Conservation (phyloP, 345 rosid species). For the Linum trigynum region DNA sequence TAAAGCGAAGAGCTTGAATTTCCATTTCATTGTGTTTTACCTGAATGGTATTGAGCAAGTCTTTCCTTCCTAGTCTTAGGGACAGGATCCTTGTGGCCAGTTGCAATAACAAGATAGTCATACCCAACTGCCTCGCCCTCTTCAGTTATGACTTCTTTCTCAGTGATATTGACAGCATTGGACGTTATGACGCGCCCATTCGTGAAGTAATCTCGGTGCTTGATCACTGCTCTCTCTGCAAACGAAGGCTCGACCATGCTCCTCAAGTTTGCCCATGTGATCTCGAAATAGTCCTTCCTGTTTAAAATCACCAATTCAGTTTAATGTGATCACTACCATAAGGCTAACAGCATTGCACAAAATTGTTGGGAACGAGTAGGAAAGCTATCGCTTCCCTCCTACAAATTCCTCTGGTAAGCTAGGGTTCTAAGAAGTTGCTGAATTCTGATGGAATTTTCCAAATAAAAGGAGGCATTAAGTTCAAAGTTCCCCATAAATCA, state of each 20-base stretch:
- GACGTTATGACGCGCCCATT: slow-evolving; percentile 55
- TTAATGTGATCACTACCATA: not conserved
- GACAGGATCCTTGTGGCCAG: slow-evolving; percentile 52
- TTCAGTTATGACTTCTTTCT: slow-evolving; percentile 45
- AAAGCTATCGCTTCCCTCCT: too few relatives aligned
- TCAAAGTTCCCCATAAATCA: too few relatives aligned
- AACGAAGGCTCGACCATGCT: slow-evolving; percentile 76
- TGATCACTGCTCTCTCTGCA: slow-evolving; percentile 55
- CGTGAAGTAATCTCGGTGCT: slow-evolving; percentile 55
- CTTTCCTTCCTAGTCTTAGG: slow-evolving; percentile 52
- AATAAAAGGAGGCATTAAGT: too few relatives aligned
- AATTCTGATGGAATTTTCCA: not conserved
- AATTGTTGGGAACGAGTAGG: not conserved
- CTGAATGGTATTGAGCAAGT: slow-evolving; percentile 42
- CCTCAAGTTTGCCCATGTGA: slow-evolving; percentile 77
- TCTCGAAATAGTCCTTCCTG: slow-evolving; percentile 96
- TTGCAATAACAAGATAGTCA: slow-evolving; percentile 79
- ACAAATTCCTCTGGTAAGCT: not conserved
- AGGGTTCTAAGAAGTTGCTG: not conserved
- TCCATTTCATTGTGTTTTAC: slow-evolving; percentile 18
- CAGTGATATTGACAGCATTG: slow-evolving; percentile 44
- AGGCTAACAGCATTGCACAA: not conserved
- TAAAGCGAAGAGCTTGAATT: not conserved
- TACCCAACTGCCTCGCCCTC: slow-evolving; percentile 39
- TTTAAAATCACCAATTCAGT: not conserved